Evolutionary conservation across 805 yeast genomes (phyloP).

Genomic region (Priceomyces carsonii): DNA sequence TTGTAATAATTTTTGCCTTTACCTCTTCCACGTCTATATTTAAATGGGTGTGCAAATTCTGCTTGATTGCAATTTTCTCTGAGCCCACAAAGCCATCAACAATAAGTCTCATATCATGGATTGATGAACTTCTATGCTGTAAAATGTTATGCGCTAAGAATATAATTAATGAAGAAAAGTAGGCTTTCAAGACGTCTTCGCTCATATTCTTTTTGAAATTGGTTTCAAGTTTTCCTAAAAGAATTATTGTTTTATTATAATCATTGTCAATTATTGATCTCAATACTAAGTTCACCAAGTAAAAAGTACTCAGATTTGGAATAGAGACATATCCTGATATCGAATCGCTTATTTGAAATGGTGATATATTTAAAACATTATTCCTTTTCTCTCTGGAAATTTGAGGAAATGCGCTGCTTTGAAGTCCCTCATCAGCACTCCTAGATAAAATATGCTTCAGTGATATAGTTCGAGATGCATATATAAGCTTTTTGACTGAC

Average conservation of each 20-base stretch:
- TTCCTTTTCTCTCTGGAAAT: too few species aligned
- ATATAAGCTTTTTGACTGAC: too few species aligned
- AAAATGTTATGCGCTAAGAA: constrained; percentile 9
- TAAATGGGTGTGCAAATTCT: too few species aligned
- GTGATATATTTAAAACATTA: constrained; percentile 5
- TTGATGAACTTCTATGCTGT: constrained; percentile 1
- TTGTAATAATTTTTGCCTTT: too few species aligned
- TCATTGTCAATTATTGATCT: constrained; percentile 15
- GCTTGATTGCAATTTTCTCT: too few species aligned
- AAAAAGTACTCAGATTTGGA: constrained; percentile 9
- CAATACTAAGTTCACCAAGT: constrained; percentile 15
- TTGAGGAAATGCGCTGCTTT: too few species aligned
- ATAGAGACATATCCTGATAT: background rate
- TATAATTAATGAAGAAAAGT: constrained; percentile 15
- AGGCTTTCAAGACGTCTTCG: constrained; percentile 8
- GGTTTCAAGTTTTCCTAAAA: constrained; percentile 8
- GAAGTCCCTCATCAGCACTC: too few species aligned
- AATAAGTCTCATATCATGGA: constrained; percentile 12
- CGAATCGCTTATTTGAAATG: constrained; percentile 3
- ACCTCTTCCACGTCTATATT: too few species aligned
- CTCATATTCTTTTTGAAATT: constrained; percentile 6
- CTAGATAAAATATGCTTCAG: too few species aligned
- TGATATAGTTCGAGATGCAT: too few species aligned
- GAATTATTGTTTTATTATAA: constrained; percentile 10
- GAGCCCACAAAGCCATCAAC: constrained; percentile 10